phyloP scores from a whole-genome alignment of 495 filamentous ascomycete genomes.

The Penicillium canescens region DNA sequence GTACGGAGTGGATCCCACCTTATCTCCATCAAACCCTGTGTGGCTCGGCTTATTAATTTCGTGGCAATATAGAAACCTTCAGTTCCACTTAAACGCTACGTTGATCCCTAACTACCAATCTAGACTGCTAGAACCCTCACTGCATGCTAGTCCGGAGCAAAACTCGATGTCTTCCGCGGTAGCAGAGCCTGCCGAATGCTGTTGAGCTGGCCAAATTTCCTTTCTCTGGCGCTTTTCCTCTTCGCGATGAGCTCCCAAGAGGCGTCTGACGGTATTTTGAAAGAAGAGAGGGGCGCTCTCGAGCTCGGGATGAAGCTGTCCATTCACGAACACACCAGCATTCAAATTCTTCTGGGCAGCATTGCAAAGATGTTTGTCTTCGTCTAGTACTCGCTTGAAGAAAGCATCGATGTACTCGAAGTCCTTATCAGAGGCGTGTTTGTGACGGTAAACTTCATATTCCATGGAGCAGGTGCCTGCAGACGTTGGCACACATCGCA shows the following conservation, averaged over 20 bases:
- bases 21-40: no score
- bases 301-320: constrained; percentile 45
- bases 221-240: constrained; percentile 34
- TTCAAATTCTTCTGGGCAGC: constrained; percentile 46
- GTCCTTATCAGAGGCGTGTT: constrained; percentile 36
- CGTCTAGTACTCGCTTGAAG: constrained; percentile 41
- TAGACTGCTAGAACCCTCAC: constrained; percentile 9
- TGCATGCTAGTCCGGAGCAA: constrained; percentile 31
- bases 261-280: constrained; percentile 43
- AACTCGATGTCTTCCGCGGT: constrained; percentile 39
- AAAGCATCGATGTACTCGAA: constrained; percentile 40
- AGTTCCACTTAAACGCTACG: no score
- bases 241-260: constrained; percentile 36
- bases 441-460: constrained; percentile 49
- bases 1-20: no score
- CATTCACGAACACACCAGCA: constrained; percentile 47
- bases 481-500: constrained; percentile 41
- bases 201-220: constrained; percentile 52
- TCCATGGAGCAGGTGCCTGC: constrained; percentile 36
- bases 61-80: no score
- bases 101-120: constrained; percentile 12
- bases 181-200: constrained; percentile 23
- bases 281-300: constrained; percentile 47
- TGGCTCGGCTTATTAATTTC: no score
- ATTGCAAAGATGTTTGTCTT: constrained; percentile 49